Base-by-base conservation (phyloP, 2,329 filamentous ascomycete genomes). In the Penicillium sclerotigenum region DNA sequence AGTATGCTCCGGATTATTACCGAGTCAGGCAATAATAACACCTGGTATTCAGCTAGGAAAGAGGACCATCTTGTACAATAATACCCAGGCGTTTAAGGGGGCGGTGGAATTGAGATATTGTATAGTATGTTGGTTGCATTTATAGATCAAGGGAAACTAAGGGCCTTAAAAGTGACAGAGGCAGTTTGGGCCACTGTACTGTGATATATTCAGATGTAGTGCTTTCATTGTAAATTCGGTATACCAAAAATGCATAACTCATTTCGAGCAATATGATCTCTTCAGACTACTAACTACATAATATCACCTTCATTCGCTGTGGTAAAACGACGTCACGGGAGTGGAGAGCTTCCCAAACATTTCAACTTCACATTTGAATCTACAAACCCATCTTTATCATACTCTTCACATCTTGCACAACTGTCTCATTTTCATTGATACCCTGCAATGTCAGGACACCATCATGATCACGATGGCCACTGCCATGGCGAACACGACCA, bases 1-100 rank as follows among this genome's bases (percentile, higher is more conserved):
- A 97, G 72, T 95, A 93, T 78, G 91, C 90, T 14, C 86, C 90
- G 0, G 86, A 88, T 52, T 97, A 89, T 70, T 96, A 96, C 72
- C 82, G 84, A 66, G 74, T 90, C 20, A 81, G 62, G 24, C 70
- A 57, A 61, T 38, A 20, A 37, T 45, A 11, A 10, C 26, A 40
- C 6, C 14, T 42, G 13, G 22, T 28, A 29, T 41, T 43, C 2
- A 14, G 26, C 20, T 18, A 53, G 16, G 37, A 13, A 40, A 18
- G 13, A 45, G 9, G n/a, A 9, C 9, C 33, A 10, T 57, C n/a
- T n/a, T n/a, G 29, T 24, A 20, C 31, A 57, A 60, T 37, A 40
- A 63, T 63, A 60, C 57, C 59, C 59, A 52, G 54, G 57, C 26
- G 54, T 55, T 58, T 16, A 33, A 52, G 34, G 42, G 24, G 4